Percentiles rank a stretch among this genome's conserved stretches.
These are phyloP conservation scores for Erodium maritimum DNA, from an alignment of 345 rosid species.

Conservation along the genomic window DNA sequence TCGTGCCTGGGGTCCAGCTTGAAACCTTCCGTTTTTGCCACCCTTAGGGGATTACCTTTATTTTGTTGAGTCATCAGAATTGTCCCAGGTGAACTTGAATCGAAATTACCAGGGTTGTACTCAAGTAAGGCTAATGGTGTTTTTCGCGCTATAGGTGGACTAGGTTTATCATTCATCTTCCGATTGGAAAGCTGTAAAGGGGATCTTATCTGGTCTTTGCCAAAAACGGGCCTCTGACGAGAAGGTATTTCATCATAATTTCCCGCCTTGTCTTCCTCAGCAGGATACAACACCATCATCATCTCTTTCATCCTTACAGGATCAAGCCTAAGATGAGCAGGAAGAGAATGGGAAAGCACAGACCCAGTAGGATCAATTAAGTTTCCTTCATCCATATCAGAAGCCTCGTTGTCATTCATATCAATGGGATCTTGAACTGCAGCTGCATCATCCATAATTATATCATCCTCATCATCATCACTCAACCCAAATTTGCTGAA, in stretches of 20 bases:
- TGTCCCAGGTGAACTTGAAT: constrained; percentile 38
- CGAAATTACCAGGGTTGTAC: constrained; percentile 44
- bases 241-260: constrained; percentile 26
- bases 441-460: constrained; percentile 51
- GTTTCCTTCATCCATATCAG: constrained; percentile 34
- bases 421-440: constrained; percentile 25
- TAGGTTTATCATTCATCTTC: constrained; percentile 36
- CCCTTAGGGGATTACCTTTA: constrained; percentile 44
- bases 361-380: constrained; percentile 31
- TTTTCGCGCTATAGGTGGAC: constrained; percentile 41
- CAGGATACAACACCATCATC: constrained; percentile 88
- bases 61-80: constrained; percentile 73
- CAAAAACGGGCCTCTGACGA: constrained; percentile 26
- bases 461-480: constrained; percentile 92
- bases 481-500: constrained; percentile 90
- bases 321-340: constrained; percentile 88
- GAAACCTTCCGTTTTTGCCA: constrained; percentile 49
- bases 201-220: constrained; percentile 32
- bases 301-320: constrained; percentile 76
- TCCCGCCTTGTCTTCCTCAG: constrained; percentile 44
- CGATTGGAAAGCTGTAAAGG: constrained; percentile 32
- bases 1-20: constrained; percentile 50
- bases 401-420: constrained; percentile 30
- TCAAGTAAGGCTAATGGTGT: constrained; percentile 74
- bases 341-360: constrained; percentile 90